Evolutionary conservation across 345 rosid species (phyloP).

Genomic region (Eucalyptus regnans): DNA sequence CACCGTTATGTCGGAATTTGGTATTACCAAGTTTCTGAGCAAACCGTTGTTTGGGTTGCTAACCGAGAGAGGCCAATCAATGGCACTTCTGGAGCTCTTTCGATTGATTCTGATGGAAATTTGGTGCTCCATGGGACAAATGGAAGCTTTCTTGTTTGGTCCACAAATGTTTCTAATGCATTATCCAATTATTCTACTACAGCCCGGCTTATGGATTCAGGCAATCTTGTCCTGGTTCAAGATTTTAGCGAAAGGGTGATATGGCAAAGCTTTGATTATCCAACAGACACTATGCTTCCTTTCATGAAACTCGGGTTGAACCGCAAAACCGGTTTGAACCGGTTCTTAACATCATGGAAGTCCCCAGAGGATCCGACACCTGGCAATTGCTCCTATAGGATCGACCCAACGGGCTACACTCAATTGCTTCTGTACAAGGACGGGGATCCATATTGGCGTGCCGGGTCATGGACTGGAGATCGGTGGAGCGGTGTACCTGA

Average conservation of each 20-base stretch:
- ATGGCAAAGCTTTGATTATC: conserved; percentile 30
- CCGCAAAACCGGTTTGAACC: neutral
- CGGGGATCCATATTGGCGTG: neutral
- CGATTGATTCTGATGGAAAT: neutral
- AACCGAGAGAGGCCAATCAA: conserved; percentile 3
- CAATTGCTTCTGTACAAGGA: neutral
- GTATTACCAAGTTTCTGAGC: neutral
- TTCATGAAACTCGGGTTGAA: conserved; percentile 3
- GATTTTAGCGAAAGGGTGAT: neutral
- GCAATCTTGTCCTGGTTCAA: conserved; percentile 4
- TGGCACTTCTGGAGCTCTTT: neutral
- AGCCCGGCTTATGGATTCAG: conserved; percentile 13
- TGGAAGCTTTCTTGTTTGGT: neutral
- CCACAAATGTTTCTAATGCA: neutral
- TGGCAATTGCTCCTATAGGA: neutral
- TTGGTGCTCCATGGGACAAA: neutral
- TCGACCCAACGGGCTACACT: neutral
- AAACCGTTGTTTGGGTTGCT: conserved; percentile 14
- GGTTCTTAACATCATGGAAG: conserved; percentile 7
- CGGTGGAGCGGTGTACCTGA: conserved; percentile 60
- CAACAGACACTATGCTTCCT: neutral
- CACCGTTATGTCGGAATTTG: conserved; percentile 12
- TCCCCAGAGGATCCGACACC: conserved; percentile 1
- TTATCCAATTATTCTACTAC: neutral
- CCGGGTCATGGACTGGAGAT: conserved; percentile 42